These are phyloP conservation scores for Oxytropis ochrocephala DNA, from an alignment of 306 rosid species.

Conservation along the genomic window DNA sequence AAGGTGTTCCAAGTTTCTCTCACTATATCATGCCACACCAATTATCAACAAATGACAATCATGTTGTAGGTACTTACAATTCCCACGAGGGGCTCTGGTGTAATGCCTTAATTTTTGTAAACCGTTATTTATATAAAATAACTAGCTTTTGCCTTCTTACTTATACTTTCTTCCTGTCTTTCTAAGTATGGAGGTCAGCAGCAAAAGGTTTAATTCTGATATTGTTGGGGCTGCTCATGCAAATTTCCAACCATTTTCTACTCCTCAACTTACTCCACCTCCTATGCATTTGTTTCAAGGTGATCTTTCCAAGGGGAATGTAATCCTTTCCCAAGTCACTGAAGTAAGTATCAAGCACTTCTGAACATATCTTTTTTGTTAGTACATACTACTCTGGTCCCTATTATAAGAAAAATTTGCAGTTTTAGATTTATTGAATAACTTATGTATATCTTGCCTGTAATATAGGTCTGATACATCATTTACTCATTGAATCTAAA, in stretches of 20 bases:
- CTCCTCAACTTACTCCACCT: constrained; percentile 27
- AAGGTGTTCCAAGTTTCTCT: constrained; percentile 25
- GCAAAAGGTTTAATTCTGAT: constrained; percentile 23
- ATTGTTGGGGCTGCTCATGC: constrained; percentile 3
- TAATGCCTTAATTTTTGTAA: not conserved
- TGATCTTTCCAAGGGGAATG: constrained; percentile 15
- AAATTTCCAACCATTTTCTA: constrained; percentile 23
- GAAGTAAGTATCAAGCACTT: constrained; percentile 22
- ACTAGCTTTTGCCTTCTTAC: no score
- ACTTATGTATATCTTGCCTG: no score
- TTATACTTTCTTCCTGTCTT: no score
- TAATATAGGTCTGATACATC: no score
- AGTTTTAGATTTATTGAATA: no score
- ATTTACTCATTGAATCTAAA: no score
- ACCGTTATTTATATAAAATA: not conserved
- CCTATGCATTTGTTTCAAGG: constrained; percentile 19
- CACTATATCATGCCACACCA: constrained; percentile 9
- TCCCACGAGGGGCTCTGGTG: constrained; percentile 32
- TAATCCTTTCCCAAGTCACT: constrained; percentile 11
- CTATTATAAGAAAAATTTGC: no score
- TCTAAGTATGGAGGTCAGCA: constrained; percentile 25
- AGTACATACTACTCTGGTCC: no score
- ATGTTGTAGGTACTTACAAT: not conserved
- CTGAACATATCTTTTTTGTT: no score
- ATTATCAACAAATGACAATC: constrained; percentile 21